A percentile compares a stretch with the other conserved stretches of the same genome.
These are phyloP conservation scores for Alternaria brassicae DNA, from an alignment of 2,329 filamentous ascomycete species.

Conservation along the genomic window DNA sequence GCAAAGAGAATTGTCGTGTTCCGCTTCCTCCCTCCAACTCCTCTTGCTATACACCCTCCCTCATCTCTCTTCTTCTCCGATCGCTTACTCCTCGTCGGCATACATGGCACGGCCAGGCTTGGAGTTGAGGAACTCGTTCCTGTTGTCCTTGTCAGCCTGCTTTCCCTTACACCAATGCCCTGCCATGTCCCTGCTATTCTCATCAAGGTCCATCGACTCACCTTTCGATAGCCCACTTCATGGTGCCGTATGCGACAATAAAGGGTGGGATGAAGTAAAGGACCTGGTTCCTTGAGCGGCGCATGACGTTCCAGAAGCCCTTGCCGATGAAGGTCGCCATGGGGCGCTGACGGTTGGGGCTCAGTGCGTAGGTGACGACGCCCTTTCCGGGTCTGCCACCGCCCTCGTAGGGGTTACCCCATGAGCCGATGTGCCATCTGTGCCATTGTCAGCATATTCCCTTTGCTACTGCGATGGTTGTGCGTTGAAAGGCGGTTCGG, in stretches of 20 bases:
- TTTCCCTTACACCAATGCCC: not conserved
- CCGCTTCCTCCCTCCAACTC: slow-evolving; percentile 13
- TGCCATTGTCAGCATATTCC: slow-evolving; percentile 22
- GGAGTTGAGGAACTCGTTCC: slow-evolving; percentile 83
- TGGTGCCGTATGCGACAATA: slow-evolving; percentile 76
- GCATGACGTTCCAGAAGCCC: slow-evolving; percentile 94
- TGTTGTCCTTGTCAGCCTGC: slow-evolving; percentile 44
- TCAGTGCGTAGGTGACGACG: slow-evolving; percentile 74
- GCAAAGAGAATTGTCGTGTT: slow-evolving; percentile 20
- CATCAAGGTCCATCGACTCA: slow-evolving; percentile 58
- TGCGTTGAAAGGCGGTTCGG: slow-evolving; percentile 8
- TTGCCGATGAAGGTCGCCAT: slow-evolving; percentile 78
- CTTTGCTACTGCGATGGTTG: slow-evolving; percentile 14
- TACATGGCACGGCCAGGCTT: slow-evolving; percentile 71
- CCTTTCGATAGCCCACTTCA: slow-evolving; percentile 93
- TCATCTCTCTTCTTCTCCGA: slow-evolving; percentile 1
- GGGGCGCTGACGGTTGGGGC: slow-evolving; percentile 87
- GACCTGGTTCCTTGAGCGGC: slow-evolving; percentile 83
- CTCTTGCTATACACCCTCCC: slow-evolving; percentile 6
- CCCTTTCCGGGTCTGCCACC: slow-evolving; percentile 62
- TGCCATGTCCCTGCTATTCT: not conserved
- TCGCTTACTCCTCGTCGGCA: slow-evolving; percentile 48
- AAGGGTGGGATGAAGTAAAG: slow-evolving; percentile 87
- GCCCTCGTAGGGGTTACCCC: slow-evolving; percentile 51
- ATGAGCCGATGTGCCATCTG: slow-evolving; percentile 49